Evolutionary conservation across 2,329 filamentous ascomycete genomes (phyloP).

Genomic region (Paecilomyces niveus): DNA sequence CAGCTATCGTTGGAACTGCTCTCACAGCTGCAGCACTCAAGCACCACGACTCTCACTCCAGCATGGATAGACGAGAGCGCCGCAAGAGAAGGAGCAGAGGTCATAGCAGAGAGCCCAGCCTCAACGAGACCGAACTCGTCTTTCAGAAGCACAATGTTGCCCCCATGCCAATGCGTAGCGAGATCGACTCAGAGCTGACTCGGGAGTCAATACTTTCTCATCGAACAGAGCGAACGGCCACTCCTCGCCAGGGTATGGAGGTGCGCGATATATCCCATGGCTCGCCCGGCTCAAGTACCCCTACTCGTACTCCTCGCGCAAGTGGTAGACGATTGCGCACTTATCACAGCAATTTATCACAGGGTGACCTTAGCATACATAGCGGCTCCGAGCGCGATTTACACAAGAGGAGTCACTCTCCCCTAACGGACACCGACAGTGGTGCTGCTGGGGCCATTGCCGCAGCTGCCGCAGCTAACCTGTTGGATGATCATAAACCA

Average conservation of each 20-base stretch:
- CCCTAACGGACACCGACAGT: constrained; percentile 17
- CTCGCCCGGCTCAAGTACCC: constrained; percentile 53
- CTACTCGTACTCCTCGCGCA: constrained; percentile 44
- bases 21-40: constrained; percentile 57
- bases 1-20: constrained; percentile 48
- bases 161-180: constrained; percentile 83
- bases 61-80: constrained; percentile 38
- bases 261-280: constrained; percentile 59
- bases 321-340: constrained; percentile 49
- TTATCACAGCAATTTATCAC: constrained; percentile 54
- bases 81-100: constrained; percentile 44
- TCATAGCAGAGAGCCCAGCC: constrained; percentile 43
- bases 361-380: constrained; percentile 43
- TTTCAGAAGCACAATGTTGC: constrained; percentile 56
- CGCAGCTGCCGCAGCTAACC: constrained; percentile 30
- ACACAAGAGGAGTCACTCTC: constrained; percentile 27
- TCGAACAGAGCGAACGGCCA: constrained; percentile 65
- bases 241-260: constrained; percentile 56
- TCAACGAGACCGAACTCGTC: constrained; percentile 49
- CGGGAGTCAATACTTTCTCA: constrained; percentile 80
- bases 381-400: constrained; percentile 41
- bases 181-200: constrained; percentile 79
- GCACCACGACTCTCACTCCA: constrained; percentile 59
- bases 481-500: constrained; percentile 35
- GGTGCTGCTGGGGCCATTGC: constrained; percentile 32